Evolutionary conservation across 495 filamentous ascomycete genomes (phyloP), one percentile per base, ranked within the genome.

Genomic region (Aspergillus incahuasiensis): DNA sequence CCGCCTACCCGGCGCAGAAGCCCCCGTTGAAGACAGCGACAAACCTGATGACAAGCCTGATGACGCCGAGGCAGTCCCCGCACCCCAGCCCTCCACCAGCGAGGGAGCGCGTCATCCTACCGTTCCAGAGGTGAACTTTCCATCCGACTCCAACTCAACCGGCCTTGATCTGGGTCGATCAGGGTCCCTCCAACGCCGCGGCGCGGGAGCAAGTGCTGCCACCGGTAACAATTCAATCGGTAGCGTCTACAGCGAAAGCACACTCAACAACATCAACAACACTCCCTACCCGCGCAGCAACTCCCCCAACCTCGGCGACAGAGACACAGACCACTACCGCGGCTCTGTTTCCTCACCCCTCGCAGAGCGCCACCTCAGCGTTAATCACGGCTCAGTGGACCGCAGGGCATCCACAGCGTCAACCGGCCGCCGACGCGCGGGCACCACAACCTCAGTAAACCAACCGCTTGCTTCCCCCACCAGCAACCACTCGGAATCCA

Each of bases 331-430:
- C 19, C 60, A 67, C 28, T 66, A 70, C 56, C 70, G 68, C 50
- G 62, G 66, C 0, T 62, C 66, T 0, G 67, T 59, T 30, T 56
- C 54, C 35, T 63, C 70, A 15, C 65, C 68, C 19, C 55, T 50
- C 30, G 53, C 58, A 22, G 59, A 61, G 40, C 56, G 61, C 16
- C 66, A 68, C 12, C 61, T 63, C 1, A 67, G 54, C 48, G 59
- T 65, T 5, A 54, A 63, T 43, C 55, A 63, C 32, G 63, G 62
- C 30, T 46, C 61, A n/a, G 58, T 77, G 18, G 61, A 63, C n/a
- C 72, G 75, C 30, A 70, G 61, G 15, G 63, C 68, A 1, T 78
- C 74, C 7, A 71, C 68, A 19, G 63, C 69, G 1, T 78, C 74
- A 3, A 71, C 68, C 20, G 75, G 75, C 20, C 71, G 71, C 25